Evolutionary conservation across 2,329 filamentous ascomycete genomes (phyloP), one percentile per base, ranked within the genome.

Genomic region (Fusarium humuli): DNA sequence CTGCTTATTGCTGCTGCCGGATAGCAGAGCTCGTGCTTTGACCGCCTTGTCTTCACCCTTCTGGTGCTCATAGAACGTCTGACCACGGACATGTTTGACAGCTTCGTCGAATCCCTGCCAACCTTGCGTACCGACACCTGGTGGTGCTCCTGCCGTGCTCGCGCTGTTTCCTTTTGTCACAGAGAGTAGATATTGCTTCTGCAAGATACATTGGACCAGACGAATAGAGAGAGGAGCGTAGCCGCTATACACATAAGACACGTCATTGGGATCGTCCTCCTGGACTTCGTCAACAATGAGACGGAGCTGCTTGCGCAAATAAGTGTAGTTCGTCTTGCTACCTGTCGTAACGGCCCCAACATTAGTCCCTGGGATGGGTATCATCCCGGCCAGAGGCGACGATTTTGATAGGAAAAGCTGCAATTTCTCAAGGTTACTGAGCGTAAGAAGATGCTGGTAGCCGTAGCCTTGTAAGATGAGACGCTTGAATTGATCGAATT

Each of bases 191-290:
- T 94, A 92, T 60, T 93, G 89, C 79, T 99, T 99, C 79, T 98
- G 94, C 49, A 99, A 82, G 52, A 98, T 88, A 77, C 93, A 96
- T 80, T 99, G 97, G 8, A 99, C 91, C 7, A 99, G 87, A 18
- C 96, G 91, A 57, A 98, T 88, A 46, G 93, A 97, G 14, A 99
- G 86, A 0, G 96, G 97, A 7, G 97, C 96, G 77, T 98, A 99
- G 55, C 96, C 97, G 70, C 93, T 97, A 81, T 98, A 99, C 13
- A 98, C 94, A 76, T 99, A 99, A n/a, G 94, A 92, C 66, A 98
- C 91, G 75, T 99, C 96, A 75, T 96, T 93, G 5, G 96, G 96
- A 48, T 97, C 92, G 63, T 96, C 91, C 80, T 99, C 96, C 77
- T 97, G 94, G 41, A 99, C 95, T 78, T 98, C 96, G 78, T 99